Evolutionary conservation across 2,329 filamentous ascomycete species (phyloP).

Genomic region (Bisporella sp.): DNA sequence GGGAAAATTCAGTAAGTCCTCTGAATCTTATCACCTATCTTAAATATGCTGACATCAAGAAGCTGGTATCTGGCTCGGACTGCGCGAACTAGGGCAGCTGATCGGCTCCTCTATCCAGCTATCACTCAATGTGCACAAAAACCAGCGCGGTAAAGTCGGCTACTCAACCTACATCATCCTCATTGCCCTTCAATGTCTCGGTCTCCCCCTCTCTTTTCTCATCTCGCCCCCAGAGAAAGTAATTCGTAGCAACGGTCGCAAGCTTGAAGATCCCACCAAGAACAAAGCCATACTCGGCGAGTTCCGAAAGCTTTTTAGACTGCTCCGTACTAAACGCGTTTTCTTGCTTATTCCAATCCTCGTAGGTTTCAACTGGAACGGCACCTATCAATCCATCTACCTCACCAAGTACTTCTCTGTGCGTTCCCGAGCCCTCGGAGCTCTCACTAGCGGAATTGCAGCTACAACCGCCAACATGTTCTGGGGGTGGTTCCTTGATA

Average conservation of each 20-base stretch:
- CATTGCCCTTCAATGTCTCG: constrained; percentile 40
- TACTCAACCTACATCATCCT: constrained; percentile 37
- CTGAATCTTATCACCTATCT: not conserved
- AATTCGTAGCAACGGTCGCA: constrained; percentile 34
- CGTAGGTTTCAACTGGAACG: constrained; percentile 35
- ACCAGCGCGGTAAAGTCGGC: constrained; percentile 31
- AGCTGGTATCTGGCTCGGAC: constrained; percentile 32
- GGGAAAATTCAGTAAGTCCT: constrained; percentile 9
- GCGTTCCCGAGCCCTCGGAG: constrained; percentile 31
- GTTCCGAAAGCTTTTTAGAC: not conserved
- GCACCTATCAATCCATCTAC: constrained; percentile 32
- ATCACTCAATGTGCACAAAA: constrained; percentile 29
- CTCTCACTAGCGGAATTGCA: constrained; percentile 47
- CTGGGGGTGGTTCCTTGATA: constrained; percentile 36
- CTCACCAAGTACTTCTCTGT: constrained; percentile 35
- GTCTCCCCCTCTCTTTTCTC: constrained; percentile 34
- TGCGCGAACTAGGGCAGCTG: constrained; percentile 31
- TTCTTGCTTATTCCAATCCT: constrained; percentile 31
- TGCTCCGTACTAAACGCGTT: constrained; percentile 28
- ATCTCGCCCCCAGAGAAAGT: constrained; percentile 39
- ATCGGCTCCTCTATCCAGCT: constrained; percentile 44
- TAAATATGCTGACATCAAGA: not conserved
- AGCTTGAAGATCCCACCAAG: not conserved
- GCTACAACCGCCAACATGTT: constrained; percentile 52
- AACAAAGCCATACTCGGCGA: too few species aligned